Evolutionary conservation across 1,284 basidiomycete species (phyloP), one percentile per base, ranked within the genome.

Genomic region (Coniferiporia weirii): DNA sequence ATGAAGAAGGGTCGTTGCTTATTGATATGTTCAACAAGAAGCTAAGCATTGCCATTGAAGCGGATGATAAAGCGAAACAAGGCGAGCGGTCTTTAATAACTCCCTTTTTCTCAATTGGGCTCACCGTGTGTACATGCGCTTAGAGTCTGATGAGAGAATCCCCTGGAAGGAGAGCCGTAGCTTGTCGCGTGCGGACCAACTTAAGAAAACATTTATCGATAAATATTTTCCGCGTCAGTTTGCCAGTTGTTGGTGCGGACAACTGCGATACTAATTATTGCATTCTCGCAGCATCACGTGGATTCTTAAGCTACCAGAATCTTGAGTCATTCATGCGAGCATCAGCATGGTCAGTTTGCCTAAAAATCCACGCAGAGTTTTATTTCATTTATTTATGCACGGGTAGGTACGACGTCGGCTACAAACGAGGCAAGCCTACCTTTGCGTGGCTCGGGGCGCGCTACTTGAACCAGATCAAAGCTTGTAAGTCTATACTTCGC

Each of bases 381-480:
- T 10, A 6, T n/a, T 13, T n/a, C 1, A 32, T 2, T 22, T n/a
- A 45, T 40, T 20, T 34, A 59, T 15, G 38, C 3, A 7, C 12
- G 38, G 15, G 9, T 40, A 40, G 57, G 57, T 59, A 59, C 27
- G 5, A n/a, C 13, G 45, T 59, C 8, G 57, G 57, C 17, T 59
- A 59, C 38, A 12, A 20, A 13, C 15, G 8, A 6, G 20, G 40
- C 10, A 59, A 49, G 43, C 22, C 46, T 6, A 20, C 52, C 17
- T 59, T 59, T 52, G 57, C 57, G 34, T 59, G 57, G 57, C 27
- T 59, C 12, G 57, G 57, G n/a, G 57, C 52, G 13, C 44, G 52
- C 6, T 59, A 46, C 20, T 44, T 59, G 19, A 54, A 59, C 46
- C 19, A 54, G 9, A 59, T 59, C 52, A 59, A 59, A 19, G 38